Base-by-base conservation (phyloP, 23 red algal genomes). In the Gracilaria gracilis region DNA sequence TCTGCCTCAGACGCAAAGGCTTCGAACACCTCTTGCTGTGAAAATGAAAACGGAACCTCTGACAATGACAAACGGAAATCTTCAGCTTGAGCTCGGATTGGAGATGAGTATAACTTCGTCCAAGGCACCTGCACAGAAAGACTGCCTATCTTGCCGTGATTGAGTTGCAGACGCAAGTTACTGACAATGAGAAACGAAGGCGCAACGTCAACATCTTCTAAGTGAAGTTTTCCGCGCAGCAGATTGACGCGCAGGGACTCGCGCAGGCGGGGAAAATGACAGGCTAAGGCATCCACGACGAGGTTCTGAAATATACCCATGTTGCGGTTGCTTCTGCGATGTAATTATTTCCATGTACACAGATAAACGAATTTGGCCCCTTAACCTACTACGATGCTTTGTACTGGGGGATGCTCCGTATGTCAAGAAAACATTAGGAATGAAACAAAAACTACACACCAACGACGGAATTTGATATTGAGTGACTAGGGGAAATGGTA, bases 241-340 rank as follows among this genome's bases (percentile, higher is more conserved):
- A 90, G 54, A 59, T 90, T 90, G 7, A 90, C n/a, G 38, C 76
- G 87, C 38, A 90, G 36, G 23, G 42, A 76, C 17, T 90, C 87
- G 5, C 57, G 61, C 12, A 90, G 87, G 44, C 71, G 55, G 15
- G 87, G 87, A 47, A 79, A 90, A 59, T 90, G 42, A 34, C 75
- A 46, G 23, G 37, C 53, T 16, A 90, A 20, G 57, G 76, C 73
- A 61, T 90, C 87, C 24, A 80, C 40, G 61, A 74, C 73, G 7
- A 90, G 34, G 38, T 70, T 74, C 64, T 90, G 87, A 65, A 90
- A 75, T 24, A 90, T 59, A n/a, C 73, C 87, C 87, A 90, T 90
- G 64, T 17, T 69, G 31, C 9, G 27, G 13, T 20, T 69, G 64
- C 31, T 69, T 69, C 59, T 31, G 24, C 31, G 6, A 2, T 32